A percentile compares a stretch with the other conserved stretches of the same genome.
Evolutionary conservation across 2,329 filamentous ascomycete species (phyloP).

Genomic region (Trichophyton simii): DNA sequence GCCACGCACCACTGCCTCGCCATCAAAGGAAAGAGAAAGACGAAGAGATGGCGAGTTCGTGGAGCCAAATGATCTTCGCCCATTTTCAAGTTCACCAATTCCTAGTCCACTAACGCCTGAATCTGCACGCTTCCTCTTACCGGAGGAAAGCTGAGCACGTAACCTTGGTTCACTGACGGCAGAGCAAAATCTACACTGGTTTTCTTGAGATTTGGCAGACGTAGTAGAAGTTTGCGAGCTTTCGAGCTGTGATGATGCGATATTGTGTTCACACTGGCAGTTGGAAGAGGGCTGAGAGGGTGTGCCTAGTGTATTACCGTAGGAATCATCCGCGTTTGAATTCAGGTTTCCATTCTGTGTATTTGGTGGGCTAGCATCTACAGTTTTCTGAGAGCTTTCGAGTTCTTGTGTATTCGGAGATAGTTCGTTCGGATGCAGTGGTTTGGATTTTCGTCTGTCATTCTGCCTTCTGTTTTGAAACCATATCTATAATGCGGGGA

Average conservation of each 20-base stretch:
- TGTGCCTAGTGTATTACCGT: background rate
- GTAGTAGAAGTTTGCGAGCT: slow-evolving; percentile 1
- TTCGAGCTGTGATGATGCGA: background rate
- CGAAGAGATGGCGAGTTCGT: slow-evolving; percentile 25
- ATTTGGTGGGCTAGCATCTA: background rate
- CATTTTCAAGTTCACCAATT: background rate
- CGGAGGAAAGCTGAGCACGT: background rate
- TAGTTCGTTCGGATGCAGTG: slow-evolving; percentile 23
- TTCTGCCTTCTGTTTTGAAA: slow-evolving; percentile 94
- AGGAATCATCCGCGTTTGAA: background rate
- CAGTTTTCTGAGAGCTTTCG: background rate
- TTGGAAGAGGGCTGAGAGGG: background rate
- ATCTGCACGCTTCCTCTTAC: slow-evolving; percentile 12
- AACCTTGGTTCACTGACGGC: background rate
- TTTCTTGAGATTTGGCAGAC: background rate
- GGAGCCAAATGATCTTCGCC: slow-evolving; percentile 6
- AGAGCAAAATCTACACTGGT: background rate
- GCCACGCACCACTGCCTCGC: slow-evolving; percentile 27
- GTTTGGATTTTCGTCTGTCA: slow-evolving; percentile 76
- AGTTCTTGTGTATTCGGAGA: background rate
- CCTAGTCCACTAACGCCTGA: slow-evolving; percentile 2
- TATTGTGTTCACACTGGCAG: background rate
- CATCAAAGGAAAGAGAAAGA: slow-evolving; percentile 32
- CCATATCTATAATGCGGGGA: slow-evolving; percentile 58
- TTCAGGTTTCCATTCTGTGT: background rate